These are phyloP conservation scores for Candida anglica DNA, from an alignment of 805 yeast genomes.

Conservation along the genomic window DNA sequence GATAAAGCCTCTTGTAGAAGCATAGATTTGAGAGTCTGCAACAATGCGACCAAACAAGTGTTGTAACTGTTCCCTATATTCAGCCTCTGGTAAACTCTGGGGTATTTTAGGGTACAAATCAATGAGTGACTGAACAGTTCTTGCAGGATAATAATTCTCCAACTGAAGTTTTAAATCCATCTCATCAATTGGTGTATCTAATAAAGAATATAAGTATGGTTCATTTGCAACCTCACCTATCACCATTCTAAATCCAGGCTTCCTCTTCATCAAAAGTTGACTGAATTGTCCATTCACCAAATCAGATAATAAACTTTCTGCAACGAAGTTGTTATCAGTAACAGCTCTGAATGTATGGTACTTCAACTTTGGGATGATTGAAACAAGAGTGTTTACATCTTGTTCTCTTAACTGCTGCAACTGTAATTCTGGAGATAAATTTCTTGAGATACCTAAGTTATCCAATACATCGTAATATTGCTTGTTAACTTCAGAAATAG, in stretches of 20 bases:
- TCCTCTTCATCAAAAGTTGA: slow-evolving; percentile 9
- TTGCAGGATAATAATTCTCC: slow-evolving; percentile 31
- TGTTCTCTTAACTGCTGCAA: slow-evolving; percentile 12
- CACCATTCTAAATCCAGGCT: slow-evolving; percentile 15
- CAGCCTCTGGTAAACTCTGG: slow-evolving; percentile 8
- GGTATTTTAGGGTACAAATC: slow-evolving; percentile 17
- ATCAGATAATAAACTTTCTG: slow-evolving; percentile 24
- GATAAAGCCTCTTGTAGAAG: slow-evolving; percentile 31
- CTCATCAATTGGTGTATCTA: slow-evolving; percentile 23
- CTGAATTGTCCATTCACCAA: slow-evolving; percentile 23
- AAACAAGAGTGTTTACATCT: slow-evolving; percentile 7
- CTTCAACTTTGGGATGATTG: slow-evolving; percentile 16
- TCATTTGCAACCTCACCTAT: slow-evolving; percentile 34
- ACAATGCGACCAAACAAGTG: slow-evolving; percentile 28
- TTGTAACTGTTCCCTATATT: slow-evolving; percentile 15
- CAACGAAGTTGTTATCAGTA: slow-evolving; percentile 34
- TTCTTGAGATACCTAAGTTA: slow-evolving; percentile 14
- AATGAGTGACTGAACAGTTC: slow-evolving; percentile 17
- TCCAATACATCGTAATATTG: slow-evolving; percentile 33
- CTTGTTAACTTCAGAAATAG: slow-evolving; percentile 25
- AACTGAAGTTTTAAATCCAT: slow-evolving; percentile 27
- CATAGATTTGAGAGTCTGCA: slow-evolving; percentile 36
- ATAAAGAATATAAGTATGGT: slow-evolving; percentile 21
- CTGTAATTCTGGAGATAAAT: slow-evolving; percentile 11
- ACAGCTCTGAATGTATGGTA: slow-evolving; percentile 36